Evolutionary conservation across 352 stramenopile genomes (phyloP).

Genomic region (Pseudoperonospora humuli): DNA sequence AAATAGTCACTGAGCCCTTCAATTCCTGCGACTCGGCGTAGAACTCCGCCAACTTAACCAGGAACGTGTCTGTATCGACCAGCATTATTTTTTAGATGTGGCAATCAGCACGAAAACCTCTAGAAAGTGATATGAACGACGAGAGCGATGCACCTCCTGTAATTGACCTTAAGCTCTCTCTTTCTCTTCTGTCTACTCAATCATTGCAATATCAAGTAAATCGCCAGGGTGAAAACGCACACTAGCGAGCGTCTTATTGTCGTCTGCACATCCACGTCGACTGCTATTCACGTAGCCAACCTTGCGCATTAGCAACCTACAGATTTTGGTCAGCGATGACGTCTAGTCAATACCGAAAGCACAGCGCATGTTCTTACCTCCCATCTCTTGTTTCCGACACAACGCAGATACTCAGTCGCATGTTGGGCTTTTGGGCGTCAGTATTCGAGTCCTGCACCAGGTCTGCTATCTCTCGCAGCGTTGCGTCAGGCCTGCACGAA

Average conservation of each 20-base stretch:
- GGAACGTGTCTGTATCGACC: slow-evolving; percentile 55
- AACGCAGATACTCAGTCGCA: slow-evolving; percentile 53
- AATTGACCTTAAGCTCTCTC: too few relatives aligned
- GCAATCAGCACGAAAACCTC: slow-evolving; percentile 2
- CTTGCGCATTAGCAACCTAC: slow-evolving; percentile 49
- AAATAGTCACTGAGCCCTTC: slow-evolving; percentile 51
- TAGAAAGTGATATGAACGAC: slow-evolving; percentile 13
- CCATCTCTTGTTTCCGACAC: slow-evolving; percentile 46
- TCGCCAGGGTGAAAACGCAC: slow-evolving; percentile 60
- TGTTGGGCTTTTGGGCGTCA: slow-evolving; percentile 42
- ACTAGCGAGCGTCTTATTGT: slow-evolving; percentile 56
- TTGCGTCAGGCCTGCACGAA: slow-evolving; percentile 48
- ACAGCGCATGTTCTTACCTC: slow-evolving; percentile 19
- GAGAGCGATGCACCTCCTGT: slow-evolving; percentile 10
- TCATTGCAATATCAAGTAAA: slow-evolving; percentile 52
- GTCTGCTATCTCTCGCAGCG: slow-evolving; percentile 58
- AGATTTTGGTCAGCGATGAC: slow-evolving; percentile 3
- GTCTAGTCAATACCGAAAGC: background rate
- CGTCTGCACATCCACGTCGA: slow-evolving; percentile 39
- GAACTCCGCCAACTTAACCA: slow-evolving; percentile 48
- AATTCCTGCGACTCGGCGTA: slow-evolving; percentile 31
- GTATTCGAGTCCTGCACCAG: slow-evolving; percentile 59
- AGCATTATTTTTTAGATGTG: slow-evolving; percentile 31
- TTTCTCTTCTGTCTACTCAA: slow-evolving; percentile 20
- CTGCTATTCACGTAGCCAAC: slow-evolving; percentile 52